Evolutionary conservation across 2,329 filamentous ascomycete species (phyloP), one percentile per base, ranked within the genome.

Genomic region (Elsinoe ampelina): DNA sequence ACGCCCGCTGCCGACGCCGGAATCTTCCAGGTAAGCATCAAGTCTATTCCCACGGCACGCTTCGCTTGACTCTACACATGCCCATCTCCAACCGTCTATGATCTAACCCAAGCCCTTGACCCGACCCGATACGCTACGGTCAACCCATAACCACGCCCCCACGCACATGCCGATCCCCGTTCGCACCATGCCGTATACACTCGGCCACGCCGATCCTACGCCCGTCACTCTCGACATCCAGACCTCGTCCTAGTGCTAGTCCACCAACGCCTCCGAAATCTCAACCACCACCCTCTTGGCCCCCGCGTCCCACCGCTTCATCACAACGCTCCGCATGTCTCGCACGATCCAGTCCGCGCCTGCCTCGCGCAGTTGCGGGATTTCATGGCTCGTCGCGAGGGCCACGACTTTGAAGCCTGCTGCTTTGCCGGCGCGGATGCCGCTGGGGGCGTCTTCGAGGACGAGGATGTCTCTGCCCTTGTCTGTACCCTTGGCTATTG

Each of bases 321-420:
- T 73, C 63, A 72, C 81, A 60, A 95, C 81, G 62, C 86, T 90
- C 58, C 78, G 76, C 73, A 95, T 76, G 72, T 96, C 89, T 70
- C 78, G 77, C 58, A 95, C 85, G 54, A 95, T 83, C 84, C 87
- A 95, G 74, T 95, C 89, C 43, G 91, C 89, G n/a, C 82, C 85
- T 3, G 89, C 89, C 47, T 79, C 81, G 59, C 78, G 73, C 51
- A 95, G 78, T 73, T 91, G 81, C 63, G 83, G 81, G 45, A 85
- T 75, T 22, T 80, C 82, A 73, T 95, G 91, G 66, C 88, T 95
- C 55, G 90, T 95, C 57, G 87, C 82, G 55, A 96, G 73, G n/a
- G 84, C 91, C 45, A 95, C 73, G 11, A 95, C 91, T 67, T 81
- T 84, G 74, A 87, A 95, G 1, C 89, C 90, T 8, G 91, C 91